These are phyloP conservation scores for Fusarium lateritium DNA, from an alignment of 2,329 filamentous ascomycete genomes.

Conservation along the genomic window DNA sequence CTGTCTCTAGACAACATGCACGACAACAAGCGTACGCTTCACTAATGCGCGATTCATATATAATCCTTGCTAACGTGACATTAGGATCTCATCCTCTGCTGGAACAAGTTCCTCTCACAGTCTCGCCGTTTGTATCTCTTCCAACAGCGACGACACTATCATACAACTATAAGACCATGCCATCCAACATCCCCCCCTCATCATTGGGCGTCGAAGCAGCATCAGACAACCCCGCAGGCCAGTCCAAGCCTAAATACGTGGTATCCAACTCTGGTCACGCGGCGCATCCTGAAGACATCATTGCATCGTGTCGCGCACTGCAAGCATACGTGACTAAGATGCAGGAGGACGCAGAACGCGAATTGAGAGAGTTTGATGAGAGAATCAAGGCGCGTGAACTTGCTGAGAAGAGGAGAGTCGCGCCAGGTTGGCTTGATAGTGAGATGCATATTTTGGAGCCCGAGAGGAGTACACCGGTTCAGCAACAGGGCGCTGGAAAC, in stretches of 20 bases:
- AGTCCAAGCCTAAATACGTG: constrained; percentile 78
- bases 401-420: constrained; percentile 83
- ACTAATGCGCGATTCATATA: background rate
- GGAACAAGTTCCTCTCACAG: constrained; percentile 91
- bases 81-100: constrained; percentile 88
- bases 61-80: constrained; percentile 29
- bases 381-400: constrained; percentile 75
- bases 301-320: constrained; percentile 84
- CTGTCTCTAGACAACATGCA: constrained; percentile 47
- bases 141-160: constrained; percentile 92
- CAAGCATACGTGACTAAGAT: constrained; percentile 81
- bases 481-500: constrained; percentile 48
- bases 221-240: constrained; percentile 53
- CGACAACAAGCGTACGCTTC: constrained; percentile 55
- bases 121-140: constrained; percentile 93
- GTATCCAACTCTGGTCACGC: constrained; percentile 83
- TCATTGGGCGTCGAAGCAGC: constrained; percentile 55
- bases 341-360: constrained; percentile 75
- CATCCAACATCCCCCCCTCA: constrained; percentile 81
- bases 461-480: constrained; percentile 61
- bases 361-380: constrained; percentile 79
- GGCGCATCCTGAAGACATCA: constrained; percentile 89
- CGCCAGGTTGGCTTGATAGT: constrained; percentile 86
- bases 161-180: constrained; percentile 94
- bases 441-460: constrained; percentile 79